Evolutionary conservation across 1,139 yeast species (phyloP).

Genomic region (Saccharomyces hybrid): DNA sequence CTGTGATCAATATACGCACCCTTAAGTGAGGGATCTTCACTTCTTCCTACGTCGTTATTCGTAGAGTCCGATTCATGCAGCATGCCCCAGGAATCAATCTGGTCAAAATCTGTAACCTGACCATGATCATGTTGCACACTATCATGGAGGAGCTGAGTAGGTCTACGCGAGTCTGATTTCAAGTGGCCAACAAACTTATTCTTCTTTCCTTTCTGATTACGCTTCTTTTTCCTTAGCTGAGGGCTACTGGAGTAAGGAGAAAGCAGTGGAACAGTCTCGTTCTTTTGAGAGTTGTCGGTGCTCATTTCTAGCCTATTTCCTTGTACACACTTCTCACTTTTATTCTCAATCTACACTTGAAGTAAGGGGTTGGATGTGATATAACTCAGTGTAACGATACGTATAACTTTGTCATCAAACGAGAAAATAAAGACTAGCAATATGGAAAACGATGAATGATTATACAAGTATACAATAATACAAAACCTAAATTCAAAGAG

Average conservation of each 20-base stretch:
- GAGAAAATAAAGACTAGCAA: neutral
- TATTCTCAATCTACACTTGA: neutral
- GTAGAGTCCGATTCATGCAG: conserved; percentile 25
- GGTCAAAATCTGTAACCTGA: conserved; percentile 23
- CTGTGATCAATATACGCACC: conserved; percentile 30
- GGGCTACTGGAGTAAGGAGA: neutral
- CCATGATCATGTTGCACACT: neutral
- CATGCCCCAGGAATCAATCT: conserved; percentile 30
- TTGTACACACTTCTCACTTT: neutral
- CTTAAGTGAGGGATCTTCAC: conserved; percentile 18
- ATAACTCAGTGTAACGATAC: neutral
- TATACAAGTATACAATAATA: neutral
- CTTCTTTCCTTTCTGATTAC: neutral
- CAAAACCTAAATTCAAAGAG: neutral
- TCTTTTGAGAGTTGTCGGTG: neutral
- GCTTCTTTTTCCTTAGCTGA: neutral
- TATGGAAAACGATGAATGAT: neutral
- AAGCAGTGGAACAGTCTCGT: neutral
- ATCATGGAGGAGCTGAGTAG: neutral
- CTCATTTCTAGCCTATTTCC: neutral
- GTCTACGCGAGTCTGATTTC: neutral
- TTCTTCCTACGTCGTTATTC: conserved; percentile 9
- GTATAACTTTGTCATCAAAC: neutral
- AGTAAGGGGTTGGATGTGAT: neutral
- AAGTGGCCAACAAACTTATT: neutral